Evolutionary conservation across 208 protist genomes (phyloP).

Genomic region (Acanthamoeba quina): DNA sequence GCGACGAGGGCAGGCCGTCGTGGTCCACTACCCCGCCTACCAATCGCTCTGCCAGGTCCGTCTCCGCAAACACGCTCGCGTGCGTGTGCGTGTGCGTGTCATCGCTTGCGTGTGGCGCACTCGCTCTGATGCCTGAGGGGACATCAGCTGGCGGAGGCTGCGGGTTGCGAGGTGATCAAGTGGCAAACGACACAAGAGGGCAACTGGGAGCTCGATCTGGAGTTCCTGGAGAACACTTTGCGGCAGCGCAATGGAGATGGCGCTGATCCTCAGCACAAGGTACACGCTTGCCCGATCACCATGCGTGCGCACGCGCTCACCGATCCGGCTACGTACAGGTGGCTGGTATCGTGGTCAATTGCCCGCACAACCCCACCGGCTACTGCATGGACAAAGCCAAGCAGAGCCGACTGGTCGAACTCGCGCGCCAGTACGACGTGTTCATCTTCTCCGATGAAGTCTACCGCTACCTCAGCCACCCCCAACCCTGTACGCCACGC

Average conservation of each 20-base stretch:
- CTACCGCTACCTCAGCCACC: conserved; percentile 56
- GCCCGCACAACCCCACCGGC: conserved; percentile 74
- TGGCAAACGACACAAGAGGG: conserved; percentile 39
- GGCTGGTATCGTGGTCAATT: conserved; percentile 51
- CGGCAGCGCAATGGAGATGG: conserved; percentile 2
- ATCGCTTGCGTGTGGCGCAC: neutral
- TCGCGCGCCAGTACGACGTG: conserved; percentile 51
- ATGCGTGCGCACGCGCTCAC: neutral
- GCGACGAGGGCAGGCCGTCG: neutral
- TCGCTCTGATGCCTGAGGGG: neutral
- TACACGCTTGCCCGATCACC: too few species aligned
- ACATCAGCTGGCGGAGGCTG: conserved; percentile 18
- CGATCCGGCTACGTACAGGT: neutral
- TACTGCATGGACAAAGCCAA: conserved; percentile 29
- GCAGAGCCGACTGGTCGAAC: neutral
- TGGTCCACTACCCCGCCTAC: conserved; percentile 70
- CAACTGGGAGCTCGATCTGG: conserved; percentile 17
- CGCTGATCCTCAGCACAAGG: conserved; percentile 11
- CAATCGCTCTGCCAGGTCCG: conserved; percentile 46
- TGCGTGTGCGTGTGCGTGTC: neutral
- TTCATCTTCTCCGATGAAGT: conserved; percentile 74
- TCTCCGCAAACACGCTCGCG: neutral
- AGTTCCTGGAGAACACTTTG: conserved; percentile 26
- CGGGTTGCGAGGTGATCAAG: conserved; percentile 51
- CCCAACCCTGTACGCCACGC: neutral